Base-by-base conservation (phyloP, 139 green algal genomes). In the Chlorella sp. region DNA sequence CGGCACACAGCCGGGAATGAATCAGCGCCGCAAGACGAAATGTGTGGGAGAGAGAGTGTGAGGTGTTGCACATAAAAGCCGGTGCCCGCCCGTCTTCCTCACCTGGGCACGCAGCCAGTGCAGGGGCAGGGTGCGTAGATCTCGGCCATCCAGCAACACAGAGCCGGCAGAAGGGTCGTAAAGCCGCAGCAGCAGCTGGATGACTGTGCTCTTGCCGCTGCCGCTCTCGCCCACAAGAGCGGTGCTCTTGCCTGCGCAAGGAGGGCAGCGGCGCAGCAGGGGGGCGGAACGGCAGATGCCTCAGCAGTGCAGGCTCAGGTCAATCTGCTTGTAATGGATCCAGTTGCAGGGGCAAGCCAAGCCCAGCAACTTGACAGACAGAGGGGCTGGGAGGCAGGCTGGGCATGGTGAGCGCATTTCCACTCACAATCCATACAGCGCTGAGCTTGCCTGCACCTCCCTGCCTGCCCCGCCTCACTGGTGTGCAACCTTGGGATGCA, bases 141-240 rank as follows among this genome's bases (percentile, higher is more conserved):
- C 94, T 2, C 91, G 28, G 19, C 96, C 96, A 87, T 99, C 97
- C 88, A 99, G 91, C 76, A 92, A 53, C 68, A 98, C 93, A 9
- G 64, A 66, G 39, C 83, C 95, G 0, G 30, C 36, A 48, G 89
- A 22, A 7, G 96, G 95, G 91, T 99, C 97, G 85, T 99, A 99
- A 91, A 98, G 99, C 40, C 97, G 94, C 92, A 98, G 92, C 21
- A 99, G 91, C 21, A 99, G 96, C 77, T 91, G 89, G 18, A 99
- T 93, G 34, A 99, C 93, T 18, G 97, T 99, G 83, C 90, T 96
- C 89, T 99, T 99, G 89, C 98, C 97, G 85, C 92, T 95, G 48
- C 97, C 97, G 73, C 90, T 96, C 90, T 95, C 92, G 57, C 97
- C 97, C 32, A 88, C 83, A 37, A 88, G 83, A 1, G 83, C 83